Evolutionary conservation across 2,329 filamentous ascomycete species (phyloP).

Genomic region (Didymella lethalis): DNA sequence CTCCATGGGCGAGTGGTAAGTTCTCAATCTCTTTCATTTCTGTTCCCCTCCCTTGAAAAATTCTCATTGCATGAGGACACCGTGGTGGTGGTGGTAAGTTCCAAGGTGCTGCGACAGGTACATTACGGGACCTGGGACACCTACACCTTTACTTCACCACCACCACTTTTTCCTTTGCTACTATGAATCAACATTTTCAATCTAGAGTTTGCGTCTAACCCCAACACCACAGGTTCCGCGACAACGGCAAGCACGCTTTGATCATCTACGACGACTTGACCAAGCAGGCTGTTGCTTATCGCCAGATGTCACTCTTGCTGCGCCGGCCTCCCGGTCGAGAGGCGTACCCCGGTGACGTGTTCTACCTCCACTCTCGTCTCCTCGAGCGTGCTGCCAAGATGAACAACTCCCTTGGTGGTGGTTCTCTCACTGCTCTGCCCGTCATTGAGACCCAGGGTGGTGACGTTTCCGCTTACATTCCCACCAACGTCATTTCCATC

Average conservation of each 20-base stretch:
- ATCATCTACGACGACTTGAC: conserved; percentile 95
- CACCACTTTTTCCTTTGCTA: too few relatives aligned
- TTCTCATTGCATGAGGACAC: too few relatives aligned
- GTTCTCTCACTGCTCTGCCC: conserved; percentile 95
- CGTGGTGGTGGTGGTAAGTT: too few relatives aligned
- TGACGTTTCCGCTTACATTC: conserved; percentile 99
- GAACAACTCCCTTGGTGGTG: conserved; percentile 92
- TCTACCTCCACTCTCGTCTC: conserved; percentile 71
- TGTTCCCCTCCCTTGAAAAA: too few relatives aligned
- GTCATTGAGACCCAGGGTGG: conserved; percentile 98
- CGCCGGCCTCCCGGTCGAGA: conserved; percentile 98
- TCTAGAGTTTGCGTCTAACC: too few relatives aligned
- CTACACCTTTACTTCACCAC: too few relatives aligned
- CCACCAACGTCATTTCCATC: conserved; percentile 99
- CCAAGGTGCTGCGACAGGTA: too few relatives aligned
- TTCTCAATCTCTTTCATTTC: too few relatives aligned
- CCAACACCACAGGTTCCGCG: conserved; percentile 65
- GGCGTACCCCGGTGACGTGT: conserved; percentile 90
- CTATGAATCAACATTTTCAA: too few relatives aligned
- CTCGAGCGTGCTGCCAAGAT: conserved; percentile 99
- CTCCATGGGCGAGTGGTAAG: conserved; percentile 28
- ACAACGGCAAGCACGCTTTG: conserved; percentile 86
- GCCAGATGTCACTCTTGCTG: conserved; percentile 98
- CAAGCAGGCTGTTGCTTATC: conserved; percentile 97
- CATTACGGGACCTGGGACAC: too few relatives aligned